Evolutionary conservation across 208 protist genomes (phyloP).

Genomic region (Leishmania aethiopica): DNA sequence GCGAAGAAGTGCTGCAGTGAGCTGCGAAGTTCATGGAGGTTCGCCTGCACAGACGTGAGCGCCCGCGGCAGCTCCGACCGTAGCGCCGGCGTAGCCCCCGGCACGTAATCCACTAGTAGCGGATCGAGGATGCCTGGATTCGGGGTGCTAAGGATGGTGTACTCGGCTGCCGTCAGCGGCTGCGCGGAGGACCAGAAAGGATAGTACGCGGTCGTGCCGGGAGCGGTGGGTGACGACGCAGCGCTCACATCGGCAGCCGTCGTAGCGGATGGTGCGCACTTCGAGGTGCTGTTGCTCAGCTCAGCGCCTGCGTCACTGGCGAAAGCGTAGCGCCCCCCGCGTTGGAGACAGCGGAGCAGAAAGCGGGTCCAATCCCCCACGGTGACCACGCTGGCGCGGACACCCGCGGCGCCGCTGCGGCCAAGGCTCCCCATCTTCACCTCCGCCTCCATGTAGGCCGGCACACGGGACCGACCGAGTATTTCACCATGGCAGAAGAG

Average conservation of each 20-base stretch:
- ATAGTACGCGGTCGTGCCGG: constrained; percentile 1
- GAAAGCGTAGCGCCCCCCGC: constrained; percentile 10
- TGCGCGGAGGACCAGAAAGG: constrained; percentile 37
- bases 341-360: neutral
- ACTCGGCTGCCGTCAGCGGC: constrained; percentile 80
- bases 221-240: neutral
- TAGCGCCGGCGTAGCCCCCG: constrained; percentile 30
- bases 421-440: neutral
- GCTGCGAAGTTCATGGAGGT: neutral
- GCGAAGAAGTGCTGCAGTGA: constrained; percentile 18
- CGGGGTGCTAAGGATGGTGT: constrained; percentile 71
- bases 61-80: constrained; percentile 1
- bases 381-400: neutral
- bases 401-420: neutral
- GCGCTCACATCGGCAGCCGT: neutral
- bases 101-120: constrained; percentile 58
- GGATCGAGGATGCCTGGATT: constrained; percentile 36
- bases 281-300: neutral
- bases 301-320: constrained; percentile 11
- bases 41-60: constrained; percentile 2
- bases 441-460: constrained; percentile 20
- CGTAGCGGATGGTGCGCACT: neutral
- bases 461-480: constrained; percentile 11
- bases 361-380: constrained; percentile 3
- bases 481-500: constrained; percentile 31